A percentile compares a stretch with the other conserved stretches of the same genome.
Evolutionary conservation across 257 asterid species (phyloP).

Genomic region (Verbascum thapsus): DNA sequence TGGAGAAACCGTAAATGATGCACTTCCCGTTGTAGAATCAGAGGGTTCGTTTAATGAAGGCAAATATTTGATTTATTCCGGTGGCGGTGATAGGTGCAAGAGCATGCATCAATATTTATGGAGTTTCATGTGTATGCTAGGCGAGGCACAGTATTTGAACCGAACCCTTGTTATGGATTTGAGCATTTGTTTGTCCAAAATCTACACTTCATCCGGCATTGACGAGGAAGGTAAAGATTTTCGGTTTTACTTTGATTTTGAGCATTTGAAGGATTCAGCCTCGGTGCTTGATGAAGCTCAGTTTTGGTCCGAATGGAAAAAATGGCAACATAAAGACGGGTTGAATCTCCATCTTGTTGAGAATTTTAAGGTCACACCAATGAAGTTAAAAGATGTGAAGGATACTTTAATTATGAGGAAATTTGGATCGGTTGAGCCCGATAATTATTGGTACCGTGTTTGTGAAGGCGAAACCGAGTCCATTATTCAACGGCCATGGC

Average conservation of each 20-base stretch:
- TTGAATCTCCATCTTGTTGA: slow-evolving; percentile 71
- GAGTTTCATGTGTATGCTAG: too few relatives aligned
- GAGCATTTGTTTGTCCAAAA: slow-evolving; percentile 66
- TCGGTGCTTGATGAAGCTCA: slow-evolving; percentile 62
- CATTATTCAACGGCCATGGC: slow-evolving; percentile 74
- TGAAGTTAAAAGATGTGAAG: slow-evolving; percentile 54
- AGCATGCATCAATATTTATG: slow-evolving; percentile 72
- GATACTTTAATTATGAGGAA: slow-evolving; percentile 72
- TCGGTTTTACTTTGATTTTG: slow-evolving; percentile 78
- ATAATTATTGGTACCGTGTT: slow-evolving; percentile 77
- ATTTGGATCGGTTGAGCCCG: slow-evolving; percentile 73
- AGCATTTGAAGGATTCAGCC: slow-evolving; percentile 71
- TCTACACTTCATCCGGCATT: slow-evolving; percentile 60
- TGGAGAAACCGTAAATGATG: slow-evolving; percentile 62
- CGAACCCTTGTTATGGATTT: slow-evolving; percentile 85
- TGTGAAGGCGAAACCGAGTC: slow-evolving; percentile 75
- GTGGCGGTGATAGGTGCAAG: slow-evolving; percentile 90
- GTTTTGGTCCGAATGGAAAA: slow-evolving; percentile 70
- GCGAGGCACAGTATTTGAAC: slow-evolving; percentile 89
- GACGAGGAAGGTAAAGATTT: slow-evolving; percentile 91
- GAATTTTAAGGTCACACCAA: slow-evolving; percentile 60
- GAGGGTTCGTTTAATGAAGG: slow-evolving; percentile 60
- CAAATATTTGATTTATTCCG: slow-evolving; percentile 70
- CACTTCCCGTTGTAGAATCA: slow-evolving; percentile 54
- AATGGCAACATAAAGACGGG: slow-evolving; percentile 56